These are phyloP conservation scores for Ricinus communis DNA, from an alignment of 345 rosid genomes.

Conservation along the genomic window DNA sequence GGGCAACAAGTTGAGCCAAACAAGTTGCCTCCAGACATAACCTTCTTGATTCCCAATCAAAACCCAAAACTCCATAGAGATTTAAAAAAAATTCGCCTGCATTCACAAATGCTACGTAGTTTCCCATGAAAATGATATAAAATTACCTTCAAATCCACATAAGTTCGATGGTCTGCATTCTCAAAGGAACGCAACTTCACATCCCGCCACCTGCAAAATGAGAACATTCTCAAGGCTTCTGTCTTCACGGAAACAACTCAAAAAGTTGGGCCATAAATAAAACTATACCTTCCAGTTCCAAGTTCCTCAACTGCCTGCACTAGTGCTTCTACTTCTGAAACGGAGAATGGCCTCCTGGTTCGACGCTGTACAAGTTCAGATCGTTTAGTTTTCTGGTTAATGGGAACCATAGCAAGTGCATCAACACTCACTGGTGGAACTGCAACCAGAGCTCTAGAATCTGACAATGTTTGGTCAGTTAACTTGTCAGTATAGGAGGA, in stretches of 20 bases:
- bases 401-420: slow-evolving; percentile 67
- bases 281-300: slow-evolving; percentile 89
- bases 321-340: slow-evolving; percentile 89
- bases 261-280: not conserved
- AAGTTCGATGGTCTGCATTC: slow-evolving; percentile 30
- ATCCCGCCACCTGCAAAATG: slow-evolving; percentile 39
- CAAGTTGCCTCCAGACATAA: not conserved
- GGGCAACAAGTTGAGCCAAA: not conserved
- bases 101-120: not conserved
- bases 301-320: slow-evolving; percentile 88
- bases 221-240: not conserved
- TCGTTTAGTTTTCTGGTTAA: slow-evolving; percentile 62
- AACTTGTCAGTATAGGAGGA: slow-evolving; percentile 42
- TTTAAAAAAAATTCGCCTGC: not conserved
- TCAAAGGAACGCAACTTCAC: slow-evolving; percentile 30
- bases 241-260: not conserved
- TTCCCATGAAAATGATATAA: not conserved
- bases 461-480: slow-evolving; percentile 46
- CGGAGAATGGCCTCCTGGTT: slow-evolving; percentile 96
- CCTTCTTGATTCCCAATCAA: not conserved
- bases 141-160: slow-evolving; percentile 34
- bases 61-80: not conserved
- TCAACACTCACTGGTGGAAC: slow-evolving; percentile 49
- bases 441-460: slow-evolving; percentile 71
- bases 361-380: slow-evolving; percentile 85